phyloP scores from a whole-genome alignment of 257 asterid genomes.

The Solanum chmielewskii region DNA sequence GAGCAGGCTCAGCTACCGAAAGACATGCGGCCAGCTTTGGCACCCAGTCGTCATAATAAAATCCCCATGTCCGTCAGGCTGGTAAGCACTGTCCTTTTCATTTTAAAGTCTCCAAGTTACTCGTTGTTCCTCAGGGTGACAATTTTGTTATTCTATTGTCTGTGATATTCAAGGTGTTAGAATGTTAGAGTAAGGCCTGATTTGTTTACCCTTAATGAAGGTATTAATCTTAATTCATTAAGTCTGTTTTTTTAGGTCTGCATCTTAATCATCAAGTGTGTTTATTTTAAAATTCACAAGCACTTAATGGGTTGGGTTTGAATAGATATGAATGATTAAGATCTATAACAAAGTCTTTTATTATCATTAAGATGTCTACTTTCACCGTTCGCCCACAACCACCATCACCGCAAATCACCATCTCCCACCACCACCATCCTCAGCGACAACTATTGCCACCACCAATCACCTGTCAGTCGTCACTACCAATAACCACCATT shows the following conservation, averaged over 20 bases:
- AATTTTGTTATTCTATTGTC: neutral
- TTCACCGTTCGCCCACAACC: neutral
- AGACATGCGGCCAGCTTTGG: constrained; percentile 92
- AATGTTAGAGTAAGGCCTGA: neutral
- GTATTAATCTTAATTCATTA: neutral
- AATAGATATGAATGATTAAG: neutral
- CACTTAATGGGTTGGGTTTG: neutral
- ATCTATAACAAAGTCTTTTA: neutral
- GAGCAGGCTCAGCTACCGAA: constrained; percentile 87
- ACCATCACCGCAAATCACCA: neutral
- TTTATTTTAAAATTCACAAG: neutral
- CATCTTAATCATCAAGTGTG: neutral
- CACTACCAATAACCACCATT: neutral
- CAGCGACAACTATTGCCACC: neutral
- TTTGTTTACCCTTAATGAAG: neutral
- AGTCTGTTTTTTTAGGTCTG: neutral
- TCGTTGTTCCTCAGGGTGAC: neutral
- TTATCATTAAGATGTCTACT: neutral
- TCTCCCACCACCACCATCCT: neutral
- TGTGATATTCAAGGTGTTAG: neutral
- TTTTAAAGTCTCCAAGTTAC: neutral
- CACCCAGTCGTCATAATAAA: constrained; percentile 68
- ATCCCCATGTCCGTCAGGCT: constrained; percentile 66
- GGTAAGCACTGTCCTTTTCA: constrained; percentile 28
- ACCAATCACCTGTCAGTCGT: neutral